Evolutionary conservation across 805 yeast species (phyloP).

Genomic region (Lachancea fermentati): DNA sequence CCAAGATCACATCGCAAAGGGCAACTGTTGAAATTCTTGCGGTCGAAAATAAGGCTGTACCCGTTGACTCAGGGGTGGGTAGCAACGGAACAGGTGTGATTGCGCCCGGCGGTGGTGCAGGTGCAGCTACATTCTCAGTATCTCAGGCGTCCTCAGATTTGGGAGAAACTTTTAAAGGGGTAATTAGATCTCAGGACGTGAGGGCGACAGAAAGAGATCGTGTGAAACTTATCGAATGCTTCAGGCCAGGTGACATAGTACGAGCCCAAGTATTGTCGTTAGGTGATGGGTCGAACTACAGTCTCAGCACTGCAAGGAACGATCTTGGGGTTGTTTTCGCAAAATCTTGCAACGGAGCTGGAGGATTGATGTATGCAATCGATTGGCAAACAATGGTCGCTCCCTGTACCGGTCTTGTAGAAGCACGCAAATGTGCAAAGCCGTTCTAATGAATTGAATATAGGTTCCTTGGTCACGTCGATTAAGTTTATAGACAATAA

Average conservation of each 20-base stretch:
- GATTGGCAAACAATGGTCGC: slow-evolving; percentile 96
- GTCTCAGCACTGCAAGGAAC: slow-evolving; percentile 81
- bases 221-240: slow-evolving; percentile 71
- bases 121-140: slow-evolving; percentile 39
- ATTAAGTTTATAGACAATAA: not conserved
- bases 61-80: slow-evolving; percentile 63
- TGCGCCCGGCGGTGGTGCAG: slow-evolving; percentile 52
- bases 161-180: slow-evolving; percentile 86
- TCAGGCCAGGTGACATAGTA: slow-evolving; percentile 88
- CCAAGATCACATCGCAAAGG: slow-evolving; percentile 59
- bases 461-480: slow-evolving; percentile 5
- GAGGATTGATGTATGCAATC: slow-evolving; percentile 75
- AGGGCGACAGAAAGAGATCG: slow-evolving; percentile 87
- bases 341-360: slow-evolving; percentile 55
- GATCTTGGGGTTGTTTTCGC: slow-evolving; percentile 95
- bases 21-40: slow-evolving; percentile 73
- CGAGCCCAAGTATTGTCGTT: slow-evolving; percentile 74
- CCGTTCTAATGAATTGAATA: slow-evolving; percentile 44
- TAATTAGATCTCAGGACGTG: slow-evolving; percentile 81
- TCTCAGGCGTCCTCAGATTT: slow-evolving; percentile 56
- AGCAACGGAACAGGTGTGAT: slow-evolving; percentile 41
- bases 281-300: slow-evolving; percentile 92
- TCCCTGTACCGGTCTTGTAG: slow-evolving; percentile 66
- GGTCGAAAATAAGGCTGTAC: slow-evolving; percentile 55
- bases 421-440: slow-evolving; percentile 86